Evolutionary conservation across 2,329 filamentous ascomycete genomes (phyloP), one percentile per base, ranked within the genome.

Genomic region (Aquanectria penicillioides): DNA sequence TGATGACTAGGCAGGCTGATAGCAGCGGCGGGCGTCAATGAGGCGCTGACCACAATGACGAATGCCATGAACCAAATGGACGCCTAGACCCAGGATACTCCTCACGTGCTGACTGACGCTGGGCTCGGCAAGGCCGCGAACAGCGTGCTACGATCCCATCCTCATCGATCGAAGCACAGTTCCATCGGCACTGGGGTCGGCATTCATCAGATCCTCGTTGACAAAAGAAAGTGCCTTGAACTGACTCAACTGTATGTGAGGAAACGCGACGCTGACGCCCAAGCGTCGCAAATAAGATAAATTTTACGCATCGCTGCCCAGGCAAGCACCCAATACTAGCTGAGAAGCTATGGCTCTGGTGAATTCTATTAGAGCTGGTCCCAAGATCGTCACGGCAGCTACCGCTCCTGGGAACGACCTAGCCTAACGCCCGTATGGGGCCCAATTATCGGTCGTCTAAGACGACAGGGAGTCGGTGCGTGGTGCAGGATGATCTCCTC

Each of bases 401-500:
- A 65, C 67, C 62, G 62, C 53, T 52, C 51, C 43, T 58, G 52
- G 59, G 41, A 53, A 37, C 48, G 37, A 50, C 38, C 59, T 56
- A 18, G 40, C 51, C 48, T 28, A 13, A 40, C 33, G 46, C 37
- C 36, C 43, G 37, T 59, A 55, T 65, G 63, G 54, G 64, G 52
- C 46, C 65, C 56, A 66, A 65, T 55, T 63, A 58, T 53, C 54
- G 57, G 66, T 64, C 54, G 37, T 26, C 62, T 40, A 51, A 31
- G 44, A 43, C 25, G 47, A 46, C 60, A 62, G 53, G 62, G 58
- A 64, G 40, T 50, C 34, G 56, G 31, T 34, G 54, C 29, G 62
- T 65, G 54, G 51, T 62, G 64, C 59, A 67, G 49, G 52, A 59
- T 58, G 64, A 69, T 66, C 64, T 59, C 54, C 56, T 55, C 46